A percentile compares a stretch with the other conserved stretches of the same genome.
These are phyloP conservation scores for Thecaphora frezii DNA, from an alignment of 1,284 basidiomycete species.

Conservation along the genomic window DNA sequence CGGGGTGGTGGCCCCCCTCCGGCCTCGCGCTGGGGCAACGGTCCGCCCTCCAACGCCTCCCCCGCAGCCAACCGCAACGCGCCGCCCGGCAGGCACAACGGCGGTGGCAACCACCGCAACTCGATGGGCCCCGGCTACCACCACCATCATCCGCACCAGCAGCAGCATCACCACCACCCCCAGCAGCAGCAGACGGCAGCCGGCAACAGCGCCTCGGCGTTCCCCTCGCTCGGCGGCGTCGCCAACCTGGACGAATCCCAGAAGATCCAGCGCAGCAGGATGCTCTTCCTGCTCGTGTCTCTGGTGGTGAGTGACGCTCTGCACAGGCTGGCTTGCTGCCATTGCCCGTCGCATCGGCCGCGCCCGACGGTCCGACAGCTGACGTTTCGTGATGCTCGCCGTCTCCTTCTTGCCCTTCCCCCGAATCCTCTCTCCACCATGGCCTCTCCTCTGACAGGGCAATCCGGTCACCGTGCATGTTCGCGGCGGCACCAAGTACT, in stretches of 20 bases:
- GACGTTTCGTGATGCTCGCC: too few relatives aligned
- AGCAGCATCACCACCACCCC: too few relatives aligned
- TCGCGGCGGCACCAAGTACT: constrained; percentile 38
- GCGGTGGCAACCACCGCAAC: constrained; percentile 12
- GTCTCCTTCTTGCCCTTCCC: too few relatives aligned
- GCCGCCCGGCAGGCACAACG: constrained; percentile 3
- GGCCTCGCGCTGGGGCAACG: constrained; percentile 23
- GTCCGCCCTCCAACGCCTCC: constrained; percentile 14
- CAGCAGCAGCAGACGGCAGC: constrained; percentile 3
- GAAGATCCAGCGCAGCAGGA: constrained; percentile 39
- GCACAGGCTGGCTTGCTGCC: too few relatives aligned
- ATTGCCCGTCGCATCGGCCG: too few relatives aligned
- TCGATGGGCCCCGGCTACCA: constrained; percentile 10
- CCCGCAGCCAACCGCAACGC: constrained; percentile 11
- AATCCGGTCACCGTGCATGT: constrained; percentile 45
- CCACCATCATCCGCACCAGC: constrained; percentile 2
- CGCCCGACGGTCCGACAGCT: too few relatives aligned
- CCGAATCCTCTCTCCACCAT: too few relatives aligned
- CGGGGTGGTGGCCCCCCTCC: constrained; percentile 15
- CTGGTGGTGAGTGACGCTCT: constrained; percentile 20
- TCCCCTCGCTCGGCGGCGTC: constrained; percentile 19
- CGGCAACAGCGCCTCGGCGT: constrained; percentile 3
- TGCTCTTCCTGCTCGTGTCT: constrained; percentile 41
- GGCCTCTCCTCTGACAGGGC: too few relatives aligned
- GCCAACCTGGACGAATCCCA: constrained; percentile 19